Evolutionary conservation across 352 stramenopile genomes (phyloP).

Genomic region (Pythium folliculosum): DNA sequence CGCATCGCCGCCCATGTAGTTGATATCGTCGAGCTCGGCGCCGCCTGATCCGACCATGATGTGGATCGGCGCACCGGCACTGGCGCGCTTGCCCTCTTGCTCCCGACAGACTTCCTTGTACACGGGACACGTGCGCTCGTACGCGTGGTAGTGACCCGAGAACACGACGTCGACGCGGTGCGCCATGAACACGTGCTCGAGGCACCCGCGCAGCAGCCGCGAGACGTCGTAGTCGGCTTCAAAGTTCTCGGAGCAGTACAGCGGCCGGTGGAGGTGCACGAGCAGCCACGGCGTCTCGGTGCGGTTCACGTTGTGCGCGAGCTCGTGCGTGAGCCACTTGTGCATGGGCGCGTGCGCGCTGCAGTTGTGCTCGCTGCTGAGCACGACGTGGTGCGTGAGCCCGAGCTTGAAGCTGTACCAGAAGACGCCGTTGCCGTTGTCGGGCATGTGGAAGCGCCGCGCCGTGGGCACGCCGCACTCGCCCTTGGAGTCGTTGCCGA

Average conservation of each 20-base stretch:
- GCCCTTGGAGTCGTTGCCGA: constrained; percentile 47
- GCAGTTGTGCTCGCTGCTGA: constrained; percentile 40
- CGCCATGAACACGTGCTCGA: constrained; percentile 31
- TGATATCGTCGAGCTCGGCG: constrained; percentile 40
- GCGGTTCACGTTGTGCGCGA: constrained; percentile 32
- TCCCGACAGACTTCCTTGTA: constrained; percentile 29
- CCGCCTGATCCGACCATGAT: constrained; percentile 51
- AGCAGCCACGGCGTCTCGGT: constrained; percentile 37
- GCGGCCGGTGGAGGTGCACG: constrained; percentile 32
- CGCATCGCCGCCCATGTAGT: constrained; percentile 16
- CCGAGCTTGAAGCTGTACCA: constrained; percentile 40
- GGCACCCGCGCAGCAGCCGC: constrained; percentile 16
- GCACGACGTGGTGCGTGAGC: constrained; percentile 30
- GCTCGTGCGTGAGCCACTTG: constrained; percentile 36
- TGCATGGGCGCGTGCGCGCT: constrained; percentile 26
- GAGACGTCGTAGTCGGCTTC: constrained; percentile 22
- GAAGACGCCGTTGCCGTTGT: constrained; percentile 32
- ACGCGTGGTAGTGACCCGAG: constrained; percentile 36
- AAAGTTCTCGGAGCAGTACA: constrained; percentile 34
- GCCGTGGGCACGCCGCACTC: constrained; percentile 74
- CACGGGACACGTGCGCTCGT: constrained; percentile 37
- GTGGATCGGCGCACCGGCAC: constrained; percentile 31
- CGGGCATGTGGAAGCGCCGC: constrained; percentile 60
- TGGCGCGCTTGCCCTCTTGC: neutral
- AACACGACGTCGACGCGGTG: constrained; percentile 36